Conservation (phyloP, 805 yeast species). For the Candida sithepensis region DNA sequence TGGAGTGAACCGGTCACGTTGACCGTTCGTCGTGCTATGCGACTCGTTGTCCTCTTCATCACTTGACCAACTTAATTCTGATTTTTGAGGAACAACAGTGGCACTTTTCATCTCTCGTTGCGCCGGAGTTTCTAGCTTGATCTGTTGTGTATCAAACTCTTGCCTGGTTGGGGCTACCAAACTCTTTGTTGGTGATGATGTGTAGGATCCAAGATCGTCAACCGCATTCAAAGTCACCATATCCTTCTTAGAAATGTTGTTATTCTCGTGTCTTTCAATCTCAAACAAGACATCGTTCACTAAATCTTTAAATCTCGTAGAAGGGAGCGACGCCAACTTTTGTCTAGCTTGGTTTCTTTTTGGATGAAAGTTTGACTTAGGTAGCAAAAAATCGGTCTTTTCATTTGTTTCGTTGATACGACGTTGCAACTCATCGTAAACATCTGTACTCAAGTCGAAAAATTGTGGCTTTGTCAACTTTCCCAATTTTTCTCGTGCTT, state of each 20-base stretch:
- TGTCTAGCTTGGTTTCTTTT: slow-evolving; percentile 94
- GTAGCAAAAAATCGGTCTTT: slow-evolving; percentile 57
- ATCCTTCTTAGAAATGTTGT: slow-evolving; percentile 12
- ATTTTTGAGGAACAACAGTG: slow-evolving; percentile 79
- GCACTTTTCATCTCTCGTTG: slow-evolving; percentile 47
- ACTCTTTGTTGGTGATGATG: background rate
- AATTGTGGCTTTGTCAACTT: slow-evolving; percentile 82
- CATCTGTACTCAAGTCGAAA: slow-evolving; percentile 88
- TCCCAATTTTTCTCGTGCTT: slow-evolving; percentile 81
- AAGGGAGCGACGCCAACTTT: slow-evolving; percentile 81
- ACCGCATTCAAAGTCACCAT: slow-evolving; percentile 11
- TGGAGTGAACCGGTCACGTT: background rate
- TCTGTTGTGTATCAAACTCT: slow-evolving; percentile 4
- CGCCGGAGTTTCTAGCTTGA: slow-evolving; percentile 25
- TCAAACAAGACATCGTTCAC: slow-evolving; percentile 87
- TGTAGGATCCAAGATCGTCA: slow-evolving; percentile 3
- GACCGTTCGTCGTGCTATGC: slow-evolving; percentile 8
- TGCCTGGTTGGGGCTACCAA: slow-evolving; percentile 17
- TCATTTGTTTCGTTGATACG: slow-evolving; percentile 57
- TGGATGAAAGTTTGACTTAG: slow-evolving; percentile 76
- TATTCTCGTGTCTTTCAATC: slow-evolving; percentile 53
- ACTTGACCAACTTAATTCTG: slow-evolving; percentile 83
- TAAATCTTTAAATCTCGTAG: slow-evolving; percentile 79
- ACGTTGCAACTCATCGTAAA: slow-evolving; percentile 85
- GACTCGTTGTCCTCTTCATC: slow-evolving; percentile 65